phyloP scores from a whole-genome alignment of 306 rosid genomes.

The Sindora glabra region DNA sequence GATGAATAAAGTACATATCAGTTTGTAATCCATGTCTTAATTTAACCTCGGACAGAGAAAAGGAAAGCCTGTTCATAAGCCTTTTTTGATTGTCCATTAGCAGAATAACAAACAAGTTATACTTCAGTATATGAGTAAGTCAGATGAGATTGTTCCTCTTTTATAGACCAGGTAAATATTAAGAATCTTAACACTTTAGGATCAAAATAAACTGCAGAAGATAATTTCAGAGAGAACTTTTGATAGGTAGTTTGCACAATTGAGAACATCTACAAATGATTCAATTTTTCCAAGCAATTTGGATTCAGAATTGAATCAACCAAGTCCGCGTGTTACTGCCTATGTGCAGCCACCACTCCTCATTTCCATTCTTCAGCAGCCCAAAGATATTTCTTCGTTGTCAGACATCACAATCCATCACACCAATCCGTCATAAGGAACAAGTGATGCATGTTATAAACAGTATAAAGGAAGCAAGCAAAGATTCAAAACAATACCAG shows the following conservation, averaged over 20 bases:
- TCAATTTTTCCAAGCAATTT: too few species aligned
- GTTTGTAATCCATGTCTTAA: background rate
- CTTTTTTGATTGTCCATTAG: background rate
- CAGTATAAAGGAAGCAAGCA: background rate
- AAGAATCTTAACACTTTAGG: background rate
- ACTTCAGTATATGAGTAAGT: too few species aligned
- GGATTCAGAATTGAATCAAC: too few species aligned
- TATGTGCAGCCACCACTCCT: background rate
- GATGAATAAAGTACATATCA: conserved; percentile 19
- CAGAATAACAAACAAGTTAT: background rate
- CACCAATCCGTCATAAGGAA: too few species aligned
- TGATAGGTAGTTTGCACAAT: too few species aligned
- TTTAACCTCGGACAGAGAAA: too few species aligned
- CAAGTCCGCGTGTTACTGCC: background rate
- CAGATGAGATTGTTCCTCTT: background rate
- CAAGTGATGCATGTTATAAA: too few species aligned
- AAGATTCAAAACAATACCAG: conserved; percentile 39
- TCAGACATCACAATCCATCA: conserved; percentile 2
- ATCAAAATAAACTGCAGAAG: background rate
- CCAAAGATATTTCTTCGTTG: background rate
- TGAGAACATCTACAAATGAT: too few species aligned
- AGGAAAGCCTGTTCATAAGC: too few species aligned
- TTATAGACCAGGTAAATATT: background rate
- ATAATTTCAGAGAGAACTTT: too few species aligned
- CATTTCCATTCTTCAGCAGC: background rate